A percentile compares a stretch with the other conserved stretches of the same genome.
phyloP scores from a whole-genome alignment of 345 rosid genomes.

The Crucihimalaya himalaica region DNA sequence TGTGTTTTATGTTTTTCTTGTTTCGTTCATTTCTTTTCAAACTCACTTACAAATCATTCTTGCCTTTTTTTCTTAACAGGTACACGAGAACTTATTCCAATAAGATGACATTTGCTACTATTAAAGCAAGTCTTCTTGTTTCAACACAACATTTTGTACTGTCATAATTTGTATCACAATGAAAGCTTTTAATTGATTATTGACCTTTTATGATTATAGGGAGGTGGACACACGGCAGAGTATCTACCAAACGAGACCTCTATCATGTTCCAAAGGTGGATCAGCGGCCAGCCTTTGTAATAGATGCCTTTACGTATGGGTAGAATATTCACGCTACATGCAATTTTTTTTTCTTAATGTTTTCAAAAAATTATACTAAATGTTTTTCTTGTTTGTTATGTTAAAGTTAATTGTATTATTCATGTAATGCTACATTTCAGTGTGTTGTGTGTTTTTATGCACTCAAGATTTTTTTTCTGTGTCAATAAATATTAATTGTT shows the following conservation, averaged over 20 bases:
- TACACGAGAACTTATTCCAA: slow-evolving; percentile 55
- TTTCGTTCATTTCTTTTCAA: background rate
- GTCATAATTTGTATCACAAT: background rate
- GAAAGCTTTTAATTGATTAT: background rate
- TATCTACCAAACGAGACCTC: slow-evolving; percentile 23
- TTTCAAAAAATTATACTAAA: too few species aligned
- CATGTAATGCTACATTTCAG: too few species aligned
- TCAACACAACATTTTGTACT: background rate
- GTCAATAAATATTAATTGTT: too few species aligned
- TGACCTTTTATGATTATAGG: slow-evolving; percentile 16
- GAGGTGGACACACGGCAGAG: slow-evolving; percentile 36
- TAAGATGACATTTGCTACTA: slow-evolving; percentile 57
- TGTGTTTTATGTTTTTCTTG: background rate
- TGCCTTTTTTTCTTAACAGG: slow-evolving; percentile 16
- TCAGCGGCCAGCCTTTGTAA: slow-evolving; percentile 28
- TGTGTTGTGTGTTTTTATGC: too few species aligned
- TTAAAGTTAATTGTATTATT: too few species aligned
- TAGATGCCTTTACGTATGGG: background rate
- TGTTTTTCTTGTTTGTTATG: too few species aligned
- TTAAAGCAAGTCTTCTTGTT: slow-evolving; percentile 48
- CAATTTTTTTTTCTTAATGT: too few species aligned
- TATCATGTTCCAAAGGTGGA: slow-evolving; percentile 35
- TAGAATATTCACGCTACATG: too few species aligned
- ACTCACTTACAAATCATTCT: background rate
- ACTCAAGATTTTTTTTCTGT: too few species aligned